Conservation (phyloP, 1,284 basidiomycete species). For the Phylloporus gajari region DNA sequence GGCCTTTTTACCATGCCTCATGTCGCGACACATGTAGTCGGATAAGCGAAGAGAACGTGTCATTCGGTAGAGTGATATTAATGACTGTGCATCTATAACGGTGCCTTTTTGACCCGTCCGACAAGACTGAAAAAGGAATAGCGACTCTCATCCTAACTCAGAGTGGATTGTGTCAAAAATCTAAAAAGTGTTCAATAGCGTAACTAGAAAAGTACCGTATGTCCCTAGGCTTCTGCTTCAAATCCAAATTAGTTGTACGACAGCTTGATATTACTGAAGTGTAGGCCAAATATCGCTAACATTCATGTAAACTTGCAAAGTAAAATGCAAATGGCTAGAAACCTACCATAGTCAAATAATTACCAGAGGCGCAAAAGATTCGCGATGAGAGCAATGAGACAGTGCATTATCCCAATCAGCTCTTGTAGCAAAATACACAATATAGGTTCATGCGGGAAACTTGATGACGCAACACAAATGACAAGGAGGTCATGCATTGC, state of each 20-base stretch:
- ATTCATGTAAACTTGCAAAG: not conserved
- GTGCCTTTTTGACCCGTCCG: not conserved
- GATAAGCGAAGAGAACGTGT: too few relatives aligned
- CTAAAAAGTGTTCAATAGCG: constrained; percentile 61
- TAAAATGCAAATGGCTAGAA: not conserved
- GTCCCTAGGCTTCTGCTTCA: constrained; percentile 85
- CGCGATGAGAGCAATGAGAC: constrained; percentile 60
- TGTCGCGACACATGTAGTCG: too few relatives aligned
- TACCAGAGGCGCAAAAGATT: constrained; percentile 83
- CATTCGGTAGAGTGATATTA: too few relatives aligned
- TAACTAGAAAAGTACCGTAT: constrained; percentile 77
- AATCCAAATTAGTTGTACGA: constrained; percentile 87
- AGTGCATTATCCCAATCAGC: constrained; percentile 80
- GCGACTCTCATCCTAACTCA: not conserved
- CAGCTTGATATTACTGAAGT: constrained; percentile 53
- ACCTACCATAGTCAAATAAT: constrained; percentile 79
- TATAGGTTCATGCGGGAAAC: constrained; percentile 84
- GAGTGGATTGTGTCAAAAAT: not conserved
- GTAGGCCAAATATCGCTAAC: not conserved
- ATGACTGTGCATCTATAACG: not conserved
- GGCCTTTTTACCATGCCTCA: too few relatives aligned
- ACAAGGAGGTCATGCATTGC: constrained; percentile 76
- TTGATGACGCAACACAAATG: constrained; percentile 77
- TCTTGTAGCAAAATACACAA: constrained; percentile 79
- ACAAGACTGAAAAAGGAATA: not conserved